Conservation (phyloP, 306 rosid genomes). For the Medicago lupulina region DNA sequence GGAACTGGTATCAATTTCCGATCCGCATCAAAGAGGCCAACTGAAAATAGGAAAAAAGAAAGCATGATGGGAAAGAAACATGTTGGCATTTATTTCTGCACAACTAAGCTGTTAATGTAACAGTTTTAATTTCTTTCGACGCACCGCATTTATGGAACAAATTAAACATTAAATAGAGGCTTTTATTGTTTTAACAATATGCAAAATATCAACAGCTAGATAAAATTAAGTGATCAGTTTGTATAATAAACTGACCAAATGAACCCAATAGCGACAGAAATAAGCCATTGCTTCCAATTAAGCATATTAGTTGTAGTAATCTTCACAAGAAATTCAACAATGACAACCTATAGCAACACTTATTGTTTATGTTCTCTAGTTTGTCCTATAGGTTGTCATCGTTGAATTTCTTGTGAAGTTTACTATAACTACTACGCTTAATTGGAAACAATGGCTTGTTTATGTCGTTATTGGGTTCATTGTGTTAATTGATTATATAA, state of each 20-base stretch:
- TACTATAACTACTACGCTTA: constrained; percentile 68
- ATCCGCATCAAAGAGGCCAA: constrained; percentile 87
- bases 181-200: too few relatives aligned
- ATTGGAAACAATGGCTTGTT: constrained; percentile 87
- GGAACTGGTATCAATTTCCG: constrained; percentile 89
- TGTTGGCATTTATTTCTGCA: too few relatives aligned
- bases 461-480: constrained; percentile 63
- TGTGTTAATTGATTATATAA: constrained; percentile 49
- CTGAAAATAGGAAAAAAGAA: constrained; percentile 50
- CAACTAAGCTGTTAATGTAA: too few relatives aligned
- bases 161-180: not conserved
- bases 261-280: constrained; percentile 62
- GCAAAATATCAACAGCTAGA: not conserved
- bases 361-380: constrained; percentile 49
- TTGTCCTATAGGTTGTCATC: too few relatives aligned
- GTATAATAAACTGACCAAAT: constrained; percentile 56
- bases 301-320: too few relatives aligned
- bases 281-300: constrained; percentile 86
- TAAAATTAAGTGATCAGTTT: too few relatives aligned
- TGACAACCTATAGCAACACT: too few relatives aligned
- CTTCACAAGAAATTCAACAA: too few relatives aligned
- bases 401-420: constrained; percentile 87
- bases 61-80: too few relatives aligned
- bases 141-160: not conserved
- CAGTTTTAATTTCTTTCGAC: too few relatives aligned